A percentile compares a stretch with the other conserved stretches of the same genome.
Evolutionary conservation across 1,284 basidiomycete genomes (phyloP).

Genomic region (Heimioporus punctisporus): DNA sequence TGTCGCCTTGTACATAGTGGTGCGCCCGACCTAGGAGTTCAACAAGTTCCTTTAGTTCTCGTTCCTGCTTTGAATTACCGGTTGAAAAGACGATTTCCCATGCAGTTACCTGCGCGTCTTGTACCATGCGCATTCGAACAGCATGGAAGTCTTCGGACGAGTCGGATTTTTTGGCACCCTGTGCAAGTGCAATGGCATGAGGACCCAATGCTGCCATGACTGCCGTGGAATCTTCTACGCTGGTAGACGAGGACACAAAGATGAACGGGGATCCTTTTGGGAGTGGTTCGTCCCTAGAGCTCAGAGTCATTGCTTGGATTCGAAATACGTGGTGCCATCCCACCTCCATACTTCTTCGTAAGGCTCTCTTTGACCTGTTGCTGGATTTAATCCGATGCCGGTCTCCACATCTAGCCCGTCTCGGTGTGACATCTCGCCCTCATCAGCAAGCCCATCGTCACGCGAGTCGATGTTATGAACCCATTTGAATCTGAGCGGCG

Average conservation of each 20-base stretch:
- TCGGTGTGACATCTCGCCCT: conserved; percentile 20
- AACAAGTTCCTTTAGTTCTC: conserved; percentile 15
- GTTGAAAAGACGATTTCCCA: conserved; percentile 21
- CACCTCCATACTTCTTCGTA: conserved; percentile 32
- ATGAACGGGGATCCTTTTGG: conserved; percentile 14
- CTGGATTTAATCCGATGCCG: conserved; percentile 24
- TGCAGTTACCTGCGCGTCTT: not conserved
- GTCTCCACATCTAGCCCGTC: conserved; percentile 28
- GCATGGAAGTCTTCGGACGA: conserved; percentile 12
- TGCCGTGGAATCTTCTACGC: conserved; percentile 11
- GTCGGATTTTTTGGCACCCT: not conserved
- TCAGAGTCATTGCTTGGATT: not conserved
- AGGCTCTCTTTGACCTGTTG: conserved; percentile 15
- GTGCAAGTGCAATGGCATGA: conserved; percentile 27
- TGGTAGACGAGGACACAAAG: conserved; percentile 22
- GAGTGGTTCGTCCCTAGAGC: conserved; percentile 19
- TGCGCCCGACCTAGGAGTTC: conserved; percentile 1
- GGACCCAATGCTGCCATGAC: conserved; percentile 25
- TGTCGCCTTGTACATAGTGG: not conserved
- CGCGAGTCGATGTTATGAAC: conserved; percentile 26
- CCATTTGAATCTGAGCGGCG: conserved; percentile 16
- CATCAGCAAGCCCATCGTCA: conserved; percentile 13
- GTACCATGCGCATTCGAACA: conserved; percentile 21
- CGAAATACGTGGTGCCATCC: not conserved
- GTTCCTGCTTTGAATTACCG: conserved; percentile 12